Percentiles rank a stretch among this genome's conserved stretches.
phyloP scores from a whole-genome alignment of 257 asterid genomes.

The Solanum clarkiae region DNA sequence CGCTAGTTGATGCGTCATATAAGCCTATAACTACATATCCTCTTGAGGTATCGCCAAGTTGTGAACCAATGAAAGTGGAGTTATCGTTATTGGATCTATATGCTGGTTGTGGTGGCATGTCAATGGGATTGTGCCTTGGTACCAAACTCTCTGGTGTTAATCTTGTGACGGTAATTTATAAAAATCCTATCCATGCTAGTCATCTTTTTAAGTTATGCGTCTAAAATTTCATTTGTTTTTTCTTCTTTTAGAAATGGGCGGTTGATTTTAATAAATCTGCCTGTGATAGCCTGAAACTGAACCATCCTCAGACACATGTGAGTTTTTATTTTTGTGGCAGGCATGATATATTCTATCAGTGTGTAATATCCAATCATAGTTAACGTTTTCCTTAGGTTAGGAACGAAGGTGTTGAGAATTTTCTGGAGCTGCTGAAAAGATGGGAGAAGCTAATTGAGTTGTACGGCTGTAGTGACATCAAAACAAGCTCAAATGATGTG shows the following conservation, averaged over 20 bases:
- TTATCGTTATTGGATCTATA: slow-evolving; percentile 58
- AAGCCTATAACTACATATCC: slow-evolving; percentile 26
- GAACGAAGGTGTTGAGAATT: slow-evolving; percentile 69
- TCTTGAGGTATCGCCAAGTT: slow-evolving; percentile 16
- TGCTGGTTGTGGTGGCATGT: slow-evolving; percentile 98
- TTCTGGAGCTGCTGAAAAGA: slow-evolving; percentile 54
- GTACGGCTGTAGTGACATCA: slow-evolving; percentile 28
- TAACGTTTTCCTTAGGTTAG: slow-evolving; percentile 49
- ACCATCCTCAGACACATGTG: slow-evolving; percentile 85
- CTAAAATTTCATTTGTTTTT: neutral
- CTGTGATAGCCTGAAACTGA: slow-evolving; percentile 67
- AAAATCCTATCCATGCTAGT: neutral
- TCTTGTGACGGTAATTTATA: slow-evolving; percentile 50
- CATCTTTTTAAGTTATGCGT: neutral
- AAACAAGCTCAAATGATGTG: slow-evolving; percentile 11
- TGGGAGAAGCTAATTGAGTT: slow-evolving; percentile 59
- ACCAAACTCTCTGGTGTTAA: slow-evolving; percentile 55
- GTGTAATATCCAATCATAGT: neutral
- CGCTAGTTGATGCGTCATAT: slow-evolving; percentile 10
- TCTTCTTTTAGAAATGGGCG: slow-evolving; percentile 67
- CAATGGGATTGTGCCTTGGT: slow-evolving; percentile 82
- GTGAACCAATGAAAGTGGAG: slow-evolving; percentile 35
- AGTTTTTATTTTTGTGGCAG: slow-evolving; percentile 1
- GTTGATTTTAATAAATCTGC: slow-evolving; percentile 68
- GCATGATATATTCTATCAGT: neutral